Conservation (phyloP, 345 rosid species). For the Rubroshorea leprosula region DNA sequence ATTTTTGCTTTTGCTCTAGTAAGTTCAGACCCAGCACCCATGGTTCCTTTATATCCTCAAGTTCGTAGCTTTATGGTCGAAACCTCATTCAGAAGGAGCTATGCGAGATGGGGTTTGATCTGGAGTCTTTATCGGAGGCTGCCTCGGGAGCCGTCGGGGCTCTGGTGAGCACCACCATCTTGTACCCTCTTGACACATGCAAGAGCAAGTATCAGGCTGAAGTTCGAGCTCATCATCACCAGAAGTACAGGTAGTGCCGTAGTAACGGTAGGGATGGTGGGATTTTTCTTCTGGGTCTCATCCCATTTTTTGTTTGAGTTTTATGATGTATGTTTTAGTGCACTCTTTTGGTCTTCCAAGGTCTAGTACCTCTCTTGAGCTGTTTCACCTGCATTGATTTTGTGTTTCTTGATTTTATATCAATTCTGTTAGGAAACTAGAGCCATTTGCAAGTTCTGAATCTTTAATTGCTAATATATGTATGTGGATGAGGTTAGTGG, state of each 20-base stretch:
- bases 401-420: too few relatives aligned
- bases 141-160: slow-evolving; percentile 83
- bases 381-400: background rate
- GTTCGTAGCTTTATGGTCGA: too few relatives aligned
- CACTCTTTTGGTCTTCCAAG: background rate
- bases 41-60: too few relatives aligned
- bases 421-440: background rate
- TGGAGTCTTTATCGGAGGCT: slow-evolving; percentile 68
- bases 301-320: background rate
- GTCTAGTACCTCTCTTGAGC: background rate
- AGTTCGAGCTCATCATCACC: slow-evolving; percentile 48
- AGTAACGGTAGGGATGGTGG: background rate
- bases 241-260: slow-evolving; percentile 63
- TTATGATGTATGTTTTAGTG: background rate
- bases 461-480: background rate
- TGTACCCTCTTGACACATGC: slow-evolving; percentile 88
- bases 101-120: slow-evolving; percentile 43
- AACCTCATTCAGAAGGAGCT: too few relatives aligned
- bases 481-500: too few relatives aligned
- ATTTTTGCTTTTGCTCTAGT: too few relatives aligned
- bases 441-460: background rate
- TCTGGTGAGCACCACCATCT: slow-evolving; percentile 59
- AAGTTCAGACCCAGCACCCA: too few relatives aligned
- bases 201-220: slow-evolving; percentile 86
- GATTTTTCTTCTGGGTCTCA: background rate